Conservation (phyloP, 2,329 filamentous ascomycete genomes). For the Aspergillus sp. region DNA sequence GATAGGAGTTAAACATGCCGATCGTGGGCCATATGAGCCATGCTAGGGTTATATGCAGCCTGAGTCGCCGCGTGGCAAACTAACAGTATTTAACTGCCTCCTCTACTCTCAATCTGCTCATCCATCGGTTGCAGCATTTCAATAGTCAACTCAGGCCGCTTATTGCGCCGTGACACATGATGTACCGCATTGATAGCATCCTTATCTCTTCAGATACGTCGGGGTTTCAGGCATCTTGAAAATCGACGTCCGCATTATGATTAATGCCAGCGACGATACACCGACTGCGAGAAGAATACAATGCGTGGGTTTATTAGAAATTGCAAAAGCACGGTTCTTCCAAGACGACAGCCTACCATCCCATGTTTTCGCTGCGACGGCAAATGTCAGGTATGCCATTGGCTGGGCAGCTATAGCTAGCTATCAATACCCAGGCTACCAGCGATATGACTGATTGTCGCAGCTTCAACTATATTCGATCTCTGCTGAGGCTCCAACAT, state of each 20-base stretch:
- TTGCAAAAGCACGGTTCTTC: too few relatives aligned
- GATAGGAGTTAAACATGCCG: background rate
- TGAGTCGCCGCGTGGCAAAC: slow-evolving; percentile 19
- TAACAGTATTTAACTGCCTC: slow-evolving; percentile 18
- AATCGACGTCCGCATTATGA: slow-evolving; percentile 18
- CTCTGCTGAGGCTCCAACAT: slow-evolving; percentile 38
- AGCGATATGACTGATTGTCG: slow-evolving; percentile 34
- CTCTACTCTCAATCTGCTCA: slow-evolving; percentile 9
- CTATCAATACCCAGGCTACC: slow-evolving; percentile 22
- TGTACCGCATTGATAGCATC: slow-evolving; percentile 44
- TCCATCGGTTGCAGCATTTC: slow-evolving; percentile 26
- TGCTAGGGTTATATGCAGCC: slow-evolving; percentile 26
- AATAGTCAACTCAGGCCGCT: slow-evolving; percentile 21
- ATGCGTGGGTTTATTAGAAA: slow-evolving; percentile 3
- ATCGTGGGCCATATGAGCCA: slow-evolving; percentile 41
- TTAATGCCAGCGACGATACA: slow-evolving; percentile 17
- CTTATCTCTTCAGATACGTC: slow-evolving; percentile 31
- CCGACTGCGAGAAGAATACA: slow-evolving; percentile 22
- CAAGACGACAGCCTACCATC: slow-evolving; percentile 13
- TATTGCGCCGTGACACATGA: slow-evolving; percentile 22
- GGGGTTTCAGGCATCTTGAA: slow-evolving; percentile 25
- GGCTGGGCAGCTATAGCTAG: slow-evolving; percentile 21
- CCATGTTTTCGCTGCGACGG: slow-evolving; percentile 17
- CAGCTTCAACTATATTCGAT: slow-evolving; percentile 38
- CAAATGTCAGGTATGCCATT: slow-evolving; percentile 17